Conservation (phyloP, 768 basidiomycete species). For the Amylocystis lapponica region DNA sequence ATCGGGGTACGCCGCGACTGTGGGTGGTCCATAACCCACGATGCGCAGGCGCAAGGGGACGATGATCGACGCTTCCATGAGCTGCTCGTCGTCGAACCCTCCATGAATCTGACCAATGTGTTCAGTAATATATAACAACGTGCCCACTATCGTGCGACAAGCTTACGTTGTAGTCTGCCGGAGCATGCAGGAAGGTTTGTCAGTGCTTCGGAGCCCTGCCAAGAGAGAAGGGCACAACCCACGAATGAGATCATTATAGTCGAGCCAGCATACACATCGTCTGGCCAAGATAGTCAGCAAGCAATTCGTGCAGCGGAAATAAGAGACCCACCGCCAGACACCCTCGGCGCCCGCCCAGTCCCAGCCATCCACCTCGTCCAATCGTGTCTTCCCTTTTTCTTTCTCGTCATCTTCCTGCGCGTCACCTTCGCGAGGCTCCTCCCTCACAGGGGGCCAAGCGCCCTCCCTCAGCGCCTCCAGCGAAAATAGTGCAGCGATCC, state of each 20-base stretch:
- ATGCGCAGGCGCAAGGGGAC: slow-evolving; percentile 46
- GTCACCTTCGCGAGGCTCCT: no score
- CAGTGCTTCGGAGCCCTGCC: not conserved
- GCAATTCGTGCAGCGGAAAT: not conserved
- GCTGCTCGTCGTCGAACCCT: slow-evolving; percentile 6
- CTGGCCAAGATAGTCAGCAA: slow-evolving; percentile 2
- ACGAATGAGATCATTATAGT: slow-evolving; percentile 16
- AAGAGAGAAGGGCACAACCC: not conserved
- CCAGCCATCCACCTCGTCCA: slow-evolving; percentile 8
- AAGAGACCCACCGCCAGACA: slow-evolving; percentile 14
- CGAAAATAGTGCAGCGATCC: no score
- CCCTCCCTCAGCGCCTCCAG: no score
- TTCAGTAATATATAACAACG: not conserved
- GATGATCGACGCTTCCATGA: slow-evolving; percentile 44
- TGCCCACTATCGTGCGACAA: not conserved
- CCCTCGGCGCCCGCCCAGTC: slow-evolving; percentile 25
- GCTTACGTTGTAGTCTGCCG: slow-evolving; percentile 12
- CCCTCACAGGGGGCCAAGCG: no score
- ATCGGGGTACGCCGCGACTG: slow-evolving; percentile 18
- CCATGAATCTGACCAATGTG: slow-evolving; percentile 4
- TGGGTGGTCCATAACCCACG: slow-evolving; percentile 19
- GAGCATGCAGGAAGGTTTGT: not conserved
- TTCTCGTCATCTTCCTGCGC: not conserved
- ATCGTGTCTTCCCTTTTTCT: not conserved
- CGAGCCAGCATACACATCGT: slow-evolving; percentile 21